Evolutionary conservation across 2,329 filamentous ascomycete species (phyloP), one percentile per base, ranked within the genome.

Genomic region (Aspergillus fumigatiaffinis): DNA sequence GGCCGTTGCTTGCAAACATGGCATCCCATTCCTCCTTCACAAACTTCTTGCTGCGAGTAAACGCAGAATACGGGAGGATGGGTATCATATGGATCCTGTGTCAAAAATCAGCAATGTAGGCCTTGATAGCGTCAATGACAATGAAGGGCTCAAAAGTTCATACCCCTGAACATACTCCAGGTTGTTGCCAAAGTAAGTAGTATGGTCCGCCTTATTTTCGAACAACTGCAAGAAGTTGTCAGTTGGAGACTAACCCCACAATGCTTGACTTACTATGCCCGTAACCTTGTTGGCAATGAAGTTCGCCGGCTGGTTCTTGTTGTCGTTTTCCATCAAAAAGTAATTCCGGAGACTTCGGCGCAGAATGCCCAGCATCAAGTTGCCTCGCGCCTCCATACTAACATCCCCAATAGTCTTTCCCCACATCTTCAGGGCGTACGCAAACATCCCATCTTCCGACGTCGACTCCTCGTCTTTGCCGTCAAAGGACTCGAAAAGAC

Each of bases 371-470:
- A 97, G 83, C 84, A 95, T 92, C 54, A 99, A 77, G 65, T 92
- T 93, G 20, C 90, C 88, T 68, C 91, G 82, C 50, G 88, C 88
- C 72, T 93, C 91, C 83, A 97, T 87, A 63, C 88, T 87, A 4
- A 74, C 75, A 73, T 97, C 88, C n/a, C 88, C 87, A 61, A 82
- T 86, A 3, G 89, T 87, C 35, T 81, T 82, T 4, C 92, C 94
- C 94, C 94, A 97, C 87, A 97, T 91, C 80, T 96, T 96, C 68
- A 97, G 76, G 0, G 89, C 91, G 73, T 94, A 96, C 6, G 86
- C 85, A 58, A 89, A 87, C 85, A 97, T 92, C 61, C 87, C 86
- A 73, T 97, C 94, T 75, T 97, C 93, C 0, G 90, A 93, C 49
- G 88, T 91, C 29, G 90, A 94, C 73, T 97, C 94, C 76, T 81